Conservation (phyloP, 805 yeast species). For the Lachancea kluyveri region DNA sequence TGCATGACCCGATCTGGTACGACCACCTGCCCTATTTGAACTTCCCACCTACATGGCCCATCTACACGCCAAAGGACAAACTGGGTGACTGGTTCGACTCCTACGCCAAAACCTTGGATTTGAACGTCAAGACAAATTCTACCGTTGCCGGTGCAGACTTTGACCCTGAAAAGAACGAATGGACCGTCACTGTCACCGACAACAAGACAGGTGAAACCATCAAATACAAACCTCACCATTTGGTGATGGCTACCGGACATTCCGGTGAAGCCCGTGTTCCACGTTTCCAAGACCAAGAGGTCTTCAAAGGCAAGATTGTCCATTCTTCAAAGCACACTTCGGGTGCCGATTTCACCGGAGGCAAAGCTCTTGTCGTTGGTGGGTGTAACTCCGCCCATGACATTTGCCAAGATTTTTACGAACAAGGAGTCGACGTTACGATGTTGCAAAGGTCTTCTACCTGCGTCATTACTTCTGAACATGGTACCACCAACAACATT, state of each 20-base stretch:
- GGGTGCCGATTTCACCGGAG: conserved; percentile 37
- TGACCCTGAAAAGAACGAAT: conserved; percentile 24
- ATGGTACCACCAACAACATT: conserved; percentile 28
- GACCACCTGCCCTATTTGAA: conserved; percentile 37
- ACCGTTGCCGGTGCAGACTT: conserved; percentile 30
- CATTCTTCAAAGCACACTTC: conserved; percentile 39
- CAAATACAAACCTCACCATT: conserved; percentile 31
- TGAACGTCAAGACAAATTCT: conserved; percentile 33
- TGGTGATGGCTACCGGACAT: conserved; percentile 41
- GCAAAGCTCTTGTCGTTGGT: conserved; percentile 40
- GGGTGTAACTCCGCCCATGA: conserved; percentile 43
- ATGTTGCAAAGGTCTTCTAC: conserved; percentile 43
- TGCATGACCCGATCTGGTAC: conserved; percentile 42
- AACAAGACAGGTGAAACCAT: conserved; percentile 23
- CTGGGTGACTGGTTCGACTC: conserved; percentile 39
- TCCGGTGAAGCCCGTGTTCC: conserved; percentile 43
- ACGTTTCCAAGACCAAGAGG: conserved; percentile 32
- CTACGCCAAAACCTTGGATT: conserved; percentile 37
- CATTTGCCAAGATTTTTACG: conserved; percentile 39
- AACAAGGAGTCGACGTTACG: conserved; percentile 38
- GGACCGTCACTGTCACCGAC: conserved; percentile 32
- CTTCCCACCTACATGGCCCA: conserved; percentile 38
- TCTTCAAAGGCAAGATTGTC: conserved; percentile 34
- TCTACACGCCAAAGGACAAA: conserved; percentile 39
- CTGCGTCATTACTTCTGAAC: conserved; percentile 34